Evolutionary conservation across 345 rosid species (phyloP).

Genomic region (Zanthoxylum bungeanum): DNA sequence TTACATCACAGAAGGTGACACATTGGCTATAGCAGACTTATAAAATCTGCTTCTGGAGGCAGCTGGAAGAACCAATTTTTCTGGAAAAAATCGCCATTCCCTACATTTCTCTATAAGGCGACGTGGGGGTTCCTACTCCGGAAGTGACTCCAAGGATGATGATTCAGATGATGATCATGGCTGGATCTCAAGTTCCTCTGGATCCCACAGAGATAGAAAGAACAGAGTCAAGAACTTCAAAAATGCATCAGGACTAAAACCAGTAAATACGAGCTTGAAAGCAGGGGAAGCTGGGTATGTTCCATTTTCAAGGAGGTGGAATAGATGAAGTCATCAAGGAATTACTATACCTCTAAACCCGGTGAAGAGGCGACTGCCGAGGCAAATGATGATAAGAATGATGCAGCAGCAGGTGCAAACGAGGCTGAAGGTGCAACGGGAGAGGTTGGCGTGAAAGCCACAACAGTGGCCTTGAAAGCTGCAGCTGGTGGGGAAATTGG

Average conservation of each 20-base stretch:
- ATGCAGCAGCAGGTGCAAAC: conserved; percentile 17
- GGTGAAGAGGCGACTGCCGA: conserved; percentile 33
- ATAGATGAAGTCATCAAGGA: conserved; percentile 88
- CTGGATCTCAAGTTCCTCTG: conserved; percentile 91
- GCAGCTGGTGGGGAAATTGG: conserved; percentile 97
- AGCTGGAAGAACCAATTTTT: conserved; percentile 77
- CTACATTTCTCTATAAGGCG: conserved; percentile 55
- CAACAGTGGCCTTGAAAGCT: conserved; percentile 82
- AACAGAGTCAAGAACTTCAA: conserved; percentile 92
- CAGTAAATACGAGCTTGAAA: conserved; percentile 52
- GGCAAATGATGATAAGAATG: conserved; percentile 32
- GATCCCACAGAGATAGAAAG: conserved; percentile 78
- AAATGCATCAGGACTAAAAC: conserved; percentile 82
- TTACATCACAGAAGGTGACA: background rate
- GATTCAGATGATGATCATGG: conserved; percentile 77
- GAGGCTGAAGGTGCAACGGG: conserved; percentile 26
- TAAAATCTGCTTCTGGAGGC: conserved; percentile 95
- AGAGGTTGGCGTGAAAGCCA: conserved; percentile 54
- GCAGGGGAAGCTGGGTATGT: conserved; percentile 99
- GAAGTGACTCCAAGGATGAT: conserved; percentile 87
- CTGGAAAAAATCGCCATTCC: conserved; percentile 58
- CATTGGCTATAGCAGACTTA: conserved; percentile 62
- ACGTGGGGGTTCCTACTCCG: conserved; percentile 83
- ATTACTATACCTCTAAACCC: conserved; percentile 66
- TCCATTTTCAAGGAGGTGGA: conserved; percentile 99